phyloP scores from a whole-genome alignment of 1,139 yeast genomes.

The Arxiozyma slooffiae region DNA sequence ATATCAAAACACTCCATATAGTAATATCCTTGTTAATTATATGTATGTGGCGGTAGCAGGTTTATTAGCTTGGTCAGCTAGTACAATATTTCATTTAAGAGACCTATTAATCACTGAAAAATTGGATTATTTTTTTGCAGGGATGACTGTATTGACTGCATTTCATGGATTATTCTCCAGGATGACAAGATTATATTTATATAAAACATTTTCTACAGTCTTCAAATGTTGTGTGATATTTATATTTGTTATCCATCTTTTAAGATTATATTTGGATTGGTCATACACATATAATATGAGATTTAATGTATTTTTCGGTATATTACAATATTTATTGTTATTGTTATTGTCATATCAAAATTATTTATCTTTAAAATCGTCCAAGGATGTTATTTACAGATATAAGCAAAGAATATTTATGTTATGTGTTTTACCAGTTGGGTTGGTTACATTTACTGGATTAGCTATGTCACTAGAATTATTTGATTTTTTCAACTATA shows the following conservation, averaged over 20 bases:
- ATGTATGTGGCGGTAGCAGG: conserved; percentile 43
- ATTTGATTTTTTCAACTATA: conserved; percentile 75
- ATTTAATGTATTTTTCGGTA: conserved; percentile 72
- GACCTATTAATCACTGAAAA: conserved; percentile 74
- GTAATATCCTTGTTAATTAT: conserved; percentile 18
- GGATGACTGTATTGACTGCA: conserved; percentile 72
- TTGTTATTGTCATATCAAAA: conserved; percentile 29
- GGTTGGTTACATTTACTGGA: conserved; percentile 43
- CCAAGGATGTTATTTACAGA: neutral
- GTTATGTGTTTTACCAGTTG: conserved; percentile 39
- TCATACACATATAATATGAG: conserved; percentile 90
- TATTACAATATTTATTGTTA: conserved; percentile 51
- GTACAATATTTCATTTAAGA: conserved; percentile 78
- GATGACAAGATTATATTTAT: conserved; percentile 31
- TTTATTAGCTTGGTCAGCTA: conserved; percentile 80
- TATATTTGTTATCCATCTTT: conserved; percentile 51
- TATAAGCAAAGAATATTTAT: conserved; percentile 31
- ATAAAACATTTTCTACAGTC: conserved; percentile 26
- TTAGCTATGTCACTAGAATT: conserved; percentile 79
- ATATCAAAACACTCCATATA: conserved; percentile 4
- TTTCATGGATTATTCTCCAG: conserved; percentile 59
- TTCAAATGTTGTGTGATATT: conserved; percentile 39
- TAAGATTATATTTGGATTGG: conserved; percentile 65
- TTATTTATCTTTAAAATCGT: conserved; percentile 13
- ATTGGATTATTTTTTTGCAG: conserved; percentile 87